Evolutionary conservation across 257 asterid species (phyloP), one percentile per base, ranked within the genome.

Genomic region (Lithospermum erythrorhizon): DNA sequence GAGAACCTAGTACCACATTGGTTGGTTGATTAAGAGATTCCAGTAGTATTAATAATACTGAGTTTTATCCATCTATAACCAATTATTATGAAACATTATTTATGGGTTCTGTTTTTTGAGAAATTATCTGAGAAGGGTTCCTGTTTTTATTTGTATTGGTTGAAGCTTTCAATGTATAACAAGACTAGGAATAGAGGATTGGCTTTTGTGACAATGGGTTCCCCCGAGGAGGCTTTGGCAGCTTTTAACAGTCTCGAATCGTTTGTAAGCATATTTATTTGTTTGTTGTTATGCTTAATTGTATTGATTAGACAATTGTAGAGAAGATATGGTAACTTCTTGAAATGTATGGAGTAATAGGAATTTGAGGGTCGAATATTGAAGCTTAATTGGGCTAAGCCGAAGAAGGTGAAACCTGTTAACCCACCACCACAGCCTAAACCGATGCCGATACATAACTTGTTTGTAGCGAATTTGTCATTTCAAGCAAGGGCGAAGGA

Each of bases 101-200:
- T 32, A 7, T 32, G 41, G 6, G 41, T 32, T 55, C 55, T 55
- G 47, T 35, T 51, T 20, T 29, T 13, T 56, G 55, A 16, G 49
- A 18, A 57, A n/a, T 72, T 60, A 58, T 65, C 61, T 74, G 61
- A 67, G 56, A 30, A 54, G 57, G 64, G 25, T 41, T 61, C 35
- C 21, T 64, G 15, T 21, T 62, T 54, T 57, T 19, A 63, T 32
- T 47, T 53, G 58, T 61, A 51, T 55, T 53, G 41, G 66, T 66
- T 62, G 11, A 63, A 89, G 95, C 80, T 89, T 69, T 75, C 94
- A 9, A 91, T 91, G 98, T 84, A 80, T 66, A 84, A 85, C 77
- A 91, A 82, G 73, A 74, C 72, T 37, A 85, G 87, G 75, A 91
- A 84, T 83, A 76, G 98, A 64, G 98, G 98, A 37, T 79, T 91